Evolutionary conservation across 768 basidiomycete genomes (phyloP), one percentile per base, ranked within the genome.

Genomic region (Boletus eberwhitei): DNA sequence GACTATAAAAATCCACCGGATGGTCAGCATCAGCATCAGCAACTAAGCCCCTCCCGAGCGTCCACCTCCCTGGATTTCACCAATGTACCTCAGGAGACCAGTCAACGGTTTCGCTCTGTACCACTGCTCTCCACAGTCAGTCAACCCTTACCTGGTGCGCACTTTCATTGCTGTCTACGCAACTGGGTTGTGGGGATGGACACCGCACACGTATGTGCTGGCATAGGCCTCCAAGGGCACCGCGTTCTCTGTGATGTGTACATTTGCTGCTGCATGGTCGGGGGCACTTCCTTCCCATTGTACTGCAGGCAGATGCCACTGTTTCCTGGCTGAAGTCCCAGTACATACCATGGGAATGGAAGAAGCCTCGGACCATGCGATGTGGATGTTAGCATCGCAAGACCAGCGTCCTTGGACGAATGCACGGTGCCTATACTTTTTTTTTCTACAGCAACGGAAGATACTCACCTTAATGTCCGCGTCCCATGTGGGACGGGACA

Each of bases 321-420:
- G 52, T 65, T 65, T 63, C 61, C 61, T 66, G 62, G 65, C 59
- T 53, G 41, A 62, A 46, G 58, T 60, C 60, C 57, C 60, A 71
- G 75, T 74, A 75, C 74, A 76, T 79, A 79, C 77, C 77, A 79
- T 79, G 78, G 76, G 78, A 79, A 79, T 79, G 78, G 77, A 79
- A 79, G 75, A 79, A 72, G 73, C 67, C 66, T 63, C 69, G 62
- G 74, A 73, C 73, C 73, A 75, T 70, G 65, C 59, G 48, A 60
- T 47, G 67, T 57, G 54, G 59, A 31, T 64, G 67, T 55, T 26
- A 56, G 46, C 63, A 62, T 65, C 55, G 26, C 61, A 44, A 52
- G 61, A 50, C 63, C 71, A 67, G 70, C 26, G 41, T 40, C 42
- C 55, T 41, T 44, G 37, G 43, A 44, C 29, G 19, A 44, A 39